Evolutionary conservation across 495 filamentous ascomycete species (phyloP), one percentile per base, ranked within the genome.

Genomic region (Antarctomyces pellizariae): DNA sequence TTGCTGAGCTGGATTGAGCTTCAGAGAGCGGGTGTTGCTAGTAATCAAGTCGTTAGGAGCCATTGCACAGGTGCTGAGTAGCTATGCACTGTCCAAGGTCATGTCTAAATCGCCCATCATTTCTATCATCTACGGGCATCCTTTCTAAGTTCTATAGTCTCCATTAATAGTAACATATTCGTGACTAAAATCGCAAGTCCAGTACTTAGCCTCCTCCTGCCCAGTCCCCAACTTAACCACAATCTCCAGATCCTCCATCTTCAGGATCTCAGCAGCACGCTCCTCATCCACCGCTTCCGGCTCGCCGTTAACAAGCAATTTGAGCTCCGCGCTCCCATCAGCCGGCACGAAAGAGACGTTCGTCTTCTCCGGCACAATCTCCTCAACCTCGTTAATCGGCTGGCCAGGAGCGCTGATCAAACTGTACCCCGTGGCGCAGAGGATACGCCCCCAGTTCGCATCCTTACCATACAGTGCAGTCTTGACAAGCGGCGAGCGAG

Each of bases 141-240:
- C 7, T 7, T 7, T 29, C 33, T 42, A 84, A 31, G 78, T 86
- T 36, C 79, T 54, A 52, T 91, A 91, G 48, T 91, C 79, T 24
- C 75, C 79, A 48, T 91, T 89, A 42, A 89, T 91, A 18, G 79
- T 89, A 23, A 70, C 79, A 56, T 86, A 97, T 53, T 95, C 86
- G 47, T 93, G 86, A 50, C 80, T 92, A 50, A 91, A 89, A 54
- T 95, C 86, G 48, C 86, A 95, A 36, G 84, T 92, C 74, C 79
- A 95, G 48, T 80, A 82, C 6, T 69, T 67, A 6, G 74, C 77
- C 47, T 83, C 68, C 44, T 80, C 67, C 31, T 57, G 50, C 14
- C 75, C 74, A 16, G 57, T 60, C 17, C 68, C 71, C n/a, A 84
- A 50, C 37, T 71, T 63, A 18, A 84, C 66, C 17, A 72, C 52